Evolutionary conservation across 257 asterid species (phyloP).

Genomic region (Solanum neorickii): DNA sequence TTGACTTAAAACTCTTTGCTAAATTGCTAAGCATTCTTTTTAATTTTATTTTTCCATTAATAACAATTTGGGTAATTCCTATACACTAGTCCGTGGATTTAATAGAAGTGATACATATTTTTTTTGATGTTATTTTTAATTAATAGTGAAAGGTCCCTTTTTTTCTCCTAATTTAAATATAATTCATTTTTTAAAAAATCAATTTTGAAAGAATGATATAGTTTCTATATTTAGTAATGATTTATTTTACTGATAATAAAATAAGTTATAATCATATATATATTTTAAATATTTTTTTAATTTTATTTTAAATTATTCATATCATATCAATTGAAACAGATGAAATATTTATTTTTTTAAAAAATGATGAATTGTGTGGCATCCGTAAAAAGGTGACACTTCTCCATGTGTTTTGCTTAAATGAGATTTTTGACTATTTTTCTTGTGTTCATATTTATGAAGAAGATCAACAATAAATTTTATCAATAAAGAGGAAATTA

Average conservation of each 20-base stretch:
- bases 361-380: neutral
- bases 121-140: neutral
- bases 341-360: no score
- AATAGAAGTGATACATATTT: neutral
- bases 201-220: no score
- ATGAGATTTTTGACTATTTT: neutral
- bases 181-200: no score
- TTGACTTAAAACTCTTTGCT: neutral
- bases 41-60: neutral
- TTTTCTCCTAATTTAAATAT: neutral
- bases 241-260: no score
- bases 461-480: neutral
- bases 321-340: no score
- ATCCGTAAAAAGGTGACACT: neutral
- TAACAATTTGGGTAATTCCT: neutral
- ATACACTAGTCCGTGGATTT: neutral
- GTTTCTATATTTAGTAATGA: no score
- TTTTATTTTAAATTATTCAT: no score
- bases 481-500: neutral
- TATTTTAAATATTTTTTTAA: no score
- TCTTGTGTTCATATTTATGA: neutral
- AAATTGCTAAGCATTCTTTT: neutral
- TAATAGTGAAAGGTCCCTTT: neutral
- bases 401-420: neutral
- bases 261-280: no score